phyloP scores from a whole-genome alignment of 1,139 yeast genomes.

The Kurtzmaniella quercitrusa region DNA sequence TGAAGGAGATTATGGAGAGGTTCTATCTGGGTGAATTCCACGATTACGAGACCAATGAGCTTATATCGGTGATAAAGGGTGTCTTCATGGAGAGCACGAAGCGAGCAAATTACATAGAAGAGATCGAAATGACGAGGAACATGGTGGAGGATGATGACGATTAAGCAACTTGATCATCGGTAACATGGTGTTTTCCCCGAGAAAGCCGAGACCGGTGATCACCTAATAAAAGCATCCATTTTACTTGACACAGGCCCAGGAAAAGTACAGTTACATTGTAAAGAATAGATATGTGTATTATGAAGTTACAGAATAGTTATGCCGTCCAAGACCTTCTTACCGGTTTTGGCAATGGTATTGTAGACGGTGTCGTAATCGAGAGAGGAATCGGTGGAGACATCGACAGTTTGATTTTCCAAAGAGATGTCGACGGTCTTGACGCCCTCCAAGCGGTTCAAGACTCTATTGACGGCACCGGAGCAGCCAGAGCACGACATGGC shows the following conservation, averaged over 20 bases:
- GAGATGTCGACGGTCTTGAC: conserved; percentile 70
- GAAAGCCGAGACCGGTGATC: not conserved
- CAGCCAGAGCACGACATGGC: conserved; percentile 85
- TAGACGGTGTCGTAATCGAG: conserved; percentile 73
- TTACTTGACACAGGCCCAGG: no score
- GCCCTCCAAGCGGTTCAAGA: conserved; percentile 67
- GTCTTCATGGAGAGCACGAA: conserved; percentile 71
- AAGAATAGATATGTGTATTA: conserved; percentile 2
- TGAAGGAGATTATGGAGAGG: conserved; percentile 65
- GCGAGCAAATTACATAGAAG: conserved; percentile 57
- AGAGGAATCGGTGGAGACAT: conserved; percentile 55
- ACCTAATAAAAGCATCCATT: no score
- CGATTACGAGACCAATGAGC: conserved; percentile 65
- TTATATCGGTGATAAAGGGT: conserved; percentile 50
- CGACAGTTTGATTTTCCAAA: conserved; percentile 76
- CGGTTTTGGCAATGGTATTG: conserved; percentile 81
- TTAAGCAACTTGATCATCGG: no score
- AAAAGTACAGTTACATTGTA: no score
- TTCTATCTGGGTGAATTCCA: conserved; percentile 73
- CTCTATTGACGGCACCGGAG: conserved; percentile 82
- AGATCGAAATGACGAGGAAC: conserved; percentile 32
- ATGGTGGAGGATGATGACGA: not conserved
- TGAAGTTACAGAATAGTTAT: conserved; percentile 29
- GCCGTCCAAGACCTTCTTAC: conserved; percentile 76
- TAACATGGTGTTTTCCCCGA: no score